Conservation (phyloP, 2,329 filamentous ascomycete genomes). For the Paecilomyces fulvus region DNA sequence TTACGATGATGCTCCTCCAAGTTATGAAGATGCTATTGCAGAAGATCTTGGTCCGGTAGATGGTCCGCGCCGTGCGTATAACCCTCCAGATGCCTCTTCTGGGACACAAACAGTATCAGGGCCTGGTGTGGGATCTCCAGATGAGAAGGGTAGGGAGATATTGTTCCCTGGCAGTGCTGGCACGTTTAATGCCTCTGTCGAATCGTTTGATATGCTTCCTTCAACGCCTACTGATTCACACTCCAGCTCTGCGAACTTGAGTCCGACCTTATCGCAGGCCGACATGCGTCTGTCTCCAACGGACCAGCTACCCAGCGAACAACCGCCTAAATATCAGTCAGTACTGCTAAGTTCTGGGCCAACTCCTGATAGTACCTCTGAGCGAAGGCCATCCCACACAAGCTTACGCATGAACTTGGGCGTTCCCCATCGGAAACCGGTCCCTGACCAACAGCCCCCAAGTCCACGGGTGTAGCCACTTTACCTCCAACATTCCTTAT, state of each 20-base stretch:
- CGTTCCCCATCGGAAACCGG: constrained; percentile 30
- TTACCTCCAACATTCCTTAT: neutral
- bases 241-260: constrained; percentile 24
- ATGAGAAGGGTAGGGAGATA: constrained; percentile 20
- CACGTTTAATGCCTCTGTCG: constrained; percentile 16
- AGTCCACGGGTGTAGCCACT: neutral
- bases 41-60: constrained; percentile 66
- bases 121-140: constrained; percentile 31
- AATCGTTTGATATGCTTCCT: constrained; percentile 33
- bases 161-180: constrained; percentile 11
- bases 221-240: constrained; percentile 27
- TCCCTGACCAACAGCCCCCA: constrained; percentile 17
- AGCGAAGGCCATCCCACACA: constrained; percentile 15
- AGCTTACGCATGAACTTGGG: constrained; percentile 26
- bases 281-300: constrained; percentile 21
- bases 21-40: constrained; percentile 88
- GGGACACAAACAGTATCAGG: constrained; percentile 22
- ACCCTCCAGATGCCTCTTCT: constrained; percentile 31
- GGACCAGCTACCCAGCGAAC: constrained; percentile 17
- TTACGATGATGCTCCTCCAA: constrained; percentile 74
- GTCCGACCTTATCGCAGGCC: constrained; percentile 20
- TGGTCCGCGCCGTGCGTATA: constrained; percentile 52
- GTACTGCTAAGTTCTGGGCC: constrained; percentile 13
- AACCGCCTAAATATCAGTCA: constrained; percentile 22
- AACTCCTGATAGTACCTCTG: constrained; percentile 5